Evolutionary conservation across 1,139 yeast species (phyloP).

Genomic region (Suhomyces bokatorum): DNA sequence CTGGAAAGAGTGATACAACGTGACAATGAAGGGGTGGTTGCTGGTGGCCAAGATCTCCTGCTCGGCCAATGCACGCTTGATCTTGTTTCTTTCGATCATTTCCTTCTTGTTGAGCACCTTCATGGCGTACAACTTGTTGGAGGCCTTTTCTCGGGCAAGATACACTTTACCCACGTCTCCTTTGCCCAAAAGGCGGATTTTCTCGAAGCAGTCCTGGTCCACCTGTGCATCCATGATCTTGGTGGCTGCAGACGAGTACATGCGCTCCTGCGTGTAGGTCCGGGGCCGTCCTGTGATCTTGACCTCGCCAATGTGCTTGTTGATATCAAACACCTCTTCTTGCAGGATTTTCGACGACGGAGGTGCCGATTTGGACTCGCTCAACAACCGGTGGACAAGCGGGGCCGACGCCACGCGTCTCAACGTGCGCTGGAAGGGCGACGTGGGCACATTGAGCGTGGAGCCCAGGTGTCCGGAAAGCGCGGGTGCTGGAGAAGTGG

Average conservation of each 20-base stretch:
- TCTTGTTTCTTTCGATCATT: conserved; percentile 92
- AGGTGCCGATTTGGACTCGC: conserved; percentile 20
- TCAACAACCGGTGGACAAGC: conserved; percentile 45
- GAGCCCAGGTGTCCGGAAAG: neutral
- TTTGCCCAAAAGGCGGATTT: conserved; percentile 82
- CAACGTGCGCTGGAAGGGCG: conserved; percentile 52
- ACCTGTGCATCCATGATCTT: conserved; percentile 79
- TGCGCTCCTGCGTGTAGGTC: conserved; percentile 55
- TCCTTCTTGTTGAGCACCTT: conserved; percentile 87
- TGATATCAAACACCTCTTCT: conserved; percentile 40
- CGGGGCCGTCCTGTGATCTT: conserved; percentile 49
- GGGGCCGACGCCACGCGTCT: conserved; percentile 86
- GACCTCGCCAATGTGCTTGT: conserved; percentile 57
- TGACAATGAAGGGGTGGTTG: conserved; percentile 95
- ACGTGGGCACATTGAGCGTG: conserved; percentile 1
- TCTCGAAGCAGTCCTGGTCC: conserved; percentile 83
- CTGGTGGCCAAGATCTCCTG: conserved; percentile 95
- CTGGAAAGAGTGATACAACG: conserved; percentile 94
- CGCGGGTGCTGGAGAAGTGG: conserved; percentile 3
- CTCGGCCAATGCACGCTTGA: conserved; percentile 92
- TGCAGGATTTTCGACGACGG: conserved; percentile 7
- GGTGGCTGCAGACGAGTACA: conserved; percentile 71
- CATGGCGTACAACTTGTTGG: conserved; percentile 84
- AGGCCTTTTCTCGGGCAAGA: conserved; percentile 76
- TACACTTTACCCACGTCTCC: conserved; percentile 99